These are phyloP conservation scores for Penicillium canescens DNA, from an alignment of 495 filamentous ascomycete genomes.

Conservation along the genomic window DNA sequence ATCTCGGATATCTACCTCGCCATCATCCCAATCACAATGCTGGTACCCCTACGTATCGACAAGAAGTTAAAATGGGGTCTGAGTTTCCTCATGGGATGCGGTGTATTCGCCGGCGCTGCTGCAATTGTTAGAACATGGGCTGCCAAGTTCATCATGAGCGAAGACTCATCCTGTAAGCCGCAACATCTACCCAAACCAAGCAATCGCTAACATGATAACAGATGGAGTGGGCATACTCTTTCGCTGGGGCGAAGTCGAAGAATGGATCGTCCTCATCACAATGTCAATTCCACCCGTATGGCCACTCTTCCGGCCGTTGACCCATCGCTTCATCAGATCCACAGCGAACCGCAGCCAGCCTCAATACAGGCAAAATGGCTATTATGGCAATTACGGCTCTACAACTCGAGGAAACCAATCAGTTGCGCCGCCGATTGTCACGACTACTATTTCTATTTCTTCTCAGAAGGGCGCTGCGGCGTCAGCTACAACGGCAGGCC, in stretches of 20 bases:
- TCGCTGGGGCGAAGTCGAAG: constrained; percentile 27
- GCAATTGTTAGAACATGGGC: constrained; percentile 29
- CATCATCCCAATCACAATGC: constrained; percentile 25
- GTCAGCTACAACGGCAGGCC: constrained; percentile 5
- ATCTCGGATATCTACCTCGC: constrained; percentile 27
- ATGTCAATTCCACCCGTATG: constrained; percentile 31
- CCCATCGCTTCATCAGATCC: constrained; percentile 25
- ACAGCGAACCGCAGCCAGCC: constrained; percentile 9
- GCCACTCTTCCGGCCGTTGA: constrained; percentile 28
- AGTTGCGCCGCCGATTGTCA: constrained; percentile 21
- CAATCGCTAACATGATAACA: constrained; percentile 5
- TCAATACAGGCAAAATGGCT: constrained; percentile 8
- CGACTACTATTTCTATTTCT: constrained; percentile 23
- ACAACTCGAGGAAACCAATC: constrained; percentile 8
- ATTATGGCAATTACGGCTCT: constrained; percentile 5
- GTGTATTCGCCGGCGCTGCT: constrained; percentile 26
- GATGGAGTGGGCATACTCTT: constrained; percentile 25
- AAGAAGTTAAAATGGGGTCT: constrained; percentile 30
- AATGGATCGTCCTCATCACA: constrained; percentile 29
- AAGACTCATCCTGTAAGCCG: constrained; percentile 24
- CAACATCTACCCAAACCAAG: not conserved
- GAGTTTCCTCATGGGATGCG: constrained; percentile 28
- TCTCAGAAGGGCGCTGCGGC: constrained; percentile 9
- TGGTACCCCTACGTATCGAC: constrained; percentile 23
- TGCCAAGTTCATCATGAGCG: constrained; percentile 22